Base-by-base conservation (phyloP, 352 stramenopile genomes). In the Aphanomyces stellatus region DNA sequence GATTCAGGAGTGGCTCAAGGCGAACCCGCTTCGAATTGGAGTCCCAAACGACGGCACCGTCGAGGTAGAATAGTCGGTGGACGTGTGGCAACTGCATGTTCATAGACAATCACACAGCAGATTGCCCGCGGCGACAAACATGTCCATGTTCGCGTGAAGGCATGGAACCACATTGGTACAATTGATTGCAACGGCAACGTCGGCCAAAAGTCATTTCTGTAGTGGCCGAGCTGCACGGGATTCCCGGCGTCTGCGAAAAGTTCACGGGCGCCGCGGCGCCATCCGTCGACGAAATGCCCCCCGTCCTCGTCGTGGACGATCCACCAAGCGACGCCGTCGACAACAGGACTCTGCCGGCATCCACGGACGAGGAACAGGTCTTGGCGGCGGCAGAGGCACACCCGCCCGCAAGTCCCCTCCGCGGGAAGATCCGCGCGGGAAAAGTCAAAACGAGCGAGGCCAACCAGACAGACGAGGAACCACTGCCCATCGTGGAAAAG, bases 111-210 rank as follows among this genome's bases (percentile, higher is more conserved):
- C 51, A 80, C 77, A 1, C 71, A 73, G 30, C 77, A 85, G 46
- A 82, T 93, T 49, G 76, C 90, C 33, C 79, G 84, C 2, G 82
- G 84, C 30, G 80, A 89, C 28, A 81, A 86, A 22, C 83, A 89
- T 57, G 70, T 79, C 25, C 73, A 79, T 28, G 71, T 72, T 34
- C 81, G 88, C 55, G 69, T 79, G 70, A 91, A 91, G 67, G 90
- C 82, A 65, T 93, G 82, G 84, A 85, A 87, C 30, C 76, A 93
- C 59, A 91, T 91, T 30, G 19, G 79, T 87, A 31, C 33, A 22
- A 10, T n/a, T 42, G 6, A 34, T 27, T n/a, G 4, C 19, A 33
- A 10, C 0, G 37, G 73, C 33, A 74, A 66, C 30, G 49, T 57
- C 25, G 17, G 46, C 25, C 10, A 53, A 53, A 53, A 53, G 0